Evolutionary conservation across 164 flowering plant genomes (phyloP), one percentile per base, ranked within the genome.

Genomic region (Chimonanthus salicifolius): DNA sequence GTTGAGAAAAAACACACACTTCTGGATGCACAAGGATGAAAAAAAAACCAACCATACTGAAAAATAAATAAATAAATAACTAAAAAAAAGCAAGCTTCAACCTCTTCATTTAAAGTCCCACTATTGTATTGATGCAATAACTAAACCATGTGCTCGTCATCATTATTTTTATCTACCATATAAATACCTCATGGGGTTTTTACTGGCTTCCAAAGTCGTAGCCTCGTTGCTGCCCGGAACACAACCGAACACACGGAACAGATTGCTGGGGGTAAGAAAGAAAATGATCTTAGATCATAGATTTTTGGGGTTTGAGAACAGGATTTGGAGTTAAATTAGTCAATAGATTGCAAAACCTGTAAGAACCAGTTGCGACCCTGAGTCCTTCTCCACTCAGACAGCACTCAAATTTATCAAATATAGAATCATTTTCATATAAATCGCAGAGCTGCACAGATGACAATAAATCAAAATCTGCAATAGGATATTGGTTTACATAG

Each of bases 401-500:
- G 79, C 99, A 95, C 83, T 95, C 99, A 68, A 95, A 95, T 83
- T 95, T 95, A 76, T 95, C 99, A 76, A 95, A 95, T 67, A 95
- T 95, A 1, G 98, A 93, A 83, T 94, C 99, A 83, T 94, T 94
- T 82, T 93, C 99, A 81, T 94, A 94, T 72, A 94, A 82, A 80
- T 95, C 98, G 78, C 97, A 91, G 7, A 95, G 89, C 99, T 95
- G 88, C 48, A 68, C 46, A 82, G 47, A 76, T 8, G 33, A 33
- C 33, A 33, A 33, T 33, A 33, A 33, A 33, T 33, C 33, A 33
- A 33, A 33, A 33, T 33, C 33, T 33, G 33, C 33, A 33, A 33
- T 33, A 33, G 33, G 33, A 33, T 33, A 33, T 33, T 33, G 1
- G 33, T 33, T 33, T 33, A 33, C 33, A 33, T 33, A 33, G 33